Conservation (phyloP, 148 eudicot genomes). For the Fagopyrum homotropicum region DNA sequence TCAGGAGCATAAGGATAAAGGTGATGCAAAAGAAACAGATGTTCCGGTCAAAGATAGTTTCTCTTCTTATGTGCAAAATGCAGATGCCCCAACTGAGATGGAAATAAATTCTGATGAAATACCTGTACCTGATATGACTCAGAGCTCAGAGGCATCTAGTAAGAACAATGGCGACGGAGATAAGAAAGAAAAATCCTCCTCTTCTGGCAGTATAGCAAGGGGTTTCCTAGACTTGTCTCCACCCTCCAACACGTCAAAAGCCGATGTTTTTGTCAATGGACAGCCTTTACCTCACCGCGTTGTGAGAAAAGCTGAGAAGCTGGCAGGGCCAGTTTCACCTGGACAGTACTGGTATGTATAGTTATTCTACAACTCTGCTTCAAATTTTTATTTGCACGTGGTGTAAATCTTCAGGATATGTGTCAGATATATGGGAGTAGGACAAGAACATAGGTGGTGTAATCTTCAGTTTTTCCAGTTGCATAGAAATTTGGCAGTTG, state of each 20-base stretch:
- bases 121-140: slow-evolving; percentile 23
- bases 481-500: neutral
- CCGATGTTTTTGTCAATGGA: slow-evolving; percentile 70
- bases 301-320: slow-evolving; percentile 62
- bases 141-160: slow-evolving; percentile 35
- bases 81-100: slow-evolving; percentile 26
- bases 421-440: no score
- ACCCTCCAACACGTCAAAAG: slow-evolving; percentile 25
- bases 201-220: slow-evolving; percentile 28
- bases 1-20: slow-evolving; percentile 24
- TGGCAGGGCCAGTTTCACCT: slow-evolving; percentile 74
- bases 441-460: no score
- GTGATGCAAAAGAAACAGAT: neutral
- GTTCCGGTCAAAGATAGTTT: neutral
- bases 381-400: neutral
- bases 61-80: neutral
- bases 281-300: slow-evolving; percentile 40
- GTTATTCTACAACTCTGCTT: neutral
- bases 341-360: slow-evolving; percentile 75
- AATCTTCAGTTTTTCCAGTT: neutral
- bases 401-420: neutral
- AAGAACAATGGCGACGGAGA: slow-evolving; percentile 23
- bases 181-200: slow-evolving; percentile 33
- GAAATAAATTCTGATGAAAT: slow-evolving; percentile 35
- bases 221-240: slow-evolving; percentile 26